phyloP scores from a whole-genome alignment of 2,329 filamentous ascomycete genomes.

The Mariannaea elegans region DNA sequence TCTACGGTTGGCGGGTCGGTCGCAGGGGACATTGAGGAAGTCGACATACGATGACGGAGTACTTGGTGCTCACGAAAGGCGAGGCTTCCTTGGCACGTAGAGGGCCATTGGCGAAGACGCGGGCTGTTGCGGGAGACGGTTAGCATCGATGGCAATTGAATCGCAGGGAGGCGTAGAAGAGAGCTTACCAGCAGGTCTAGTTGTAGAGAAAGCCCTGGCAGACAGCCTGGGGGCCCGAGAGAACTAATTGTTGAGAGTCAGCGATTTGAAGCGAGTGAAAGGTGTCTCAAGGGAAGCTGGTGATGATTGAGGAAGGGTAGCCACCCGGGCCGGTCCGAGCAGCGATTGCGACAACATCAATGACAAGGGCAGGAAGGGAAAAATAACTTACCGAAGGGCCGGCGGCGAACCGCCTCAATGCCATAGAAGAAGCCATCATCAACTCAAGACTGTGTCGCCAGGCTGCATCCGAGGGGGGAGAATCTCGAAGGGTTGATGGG shows the following conservation, averaged over 20 bases:
- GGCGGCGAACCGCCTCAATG: conserved; percentile 67
- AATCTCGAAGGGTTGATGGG: conserved; percentile 38
- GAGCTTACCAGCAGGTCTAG: conserved; percentile 76
- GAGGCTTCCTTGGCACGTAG: conserved; percentile 94
- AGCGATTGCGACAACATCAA: not conserved
- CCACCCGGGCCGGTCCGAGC: conserved; percentile 17
- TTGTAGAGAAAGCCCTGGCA: conserved; percentile 85
- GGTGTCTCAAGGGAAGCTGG: conserved; percentile 24
- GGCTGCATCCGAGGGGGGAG: conserved; percentile 43
- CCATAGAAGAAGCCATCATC: conserved; percentile 70
- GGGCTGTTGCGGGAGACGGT: conserved; percentile 60
- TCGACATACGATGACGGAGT: conserved; percentile 85
- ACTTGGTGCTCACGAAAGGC: conserved; percentile 86
- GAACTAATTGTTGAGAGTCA: conserved; percentile 58
- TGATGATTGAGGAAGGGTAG: conserved; percentile 13
- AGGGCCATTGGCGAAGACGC: conserved; percentile 85
- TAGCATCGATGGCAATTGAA: conserved; percentile 26
- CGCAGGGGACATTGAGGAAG: conserved; percentile 6
- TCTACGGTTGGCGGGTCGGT: not conserved
- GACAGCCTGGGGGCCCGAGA: conserved; percentile 70
- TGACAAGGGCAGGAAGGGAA: conserved; percentile 9
- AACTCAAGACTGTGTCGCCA: conserved; percentile 42
- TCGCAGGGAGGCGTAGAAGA: conserved; percentile 19
- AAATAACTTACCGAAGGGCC: conserved; percentile 62
- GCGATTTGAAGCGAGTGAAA: conserved; percentile 21